phyloP scores from a whole-genome alignment of 2,329 filamentous ascomycete species.

The Fusarium nelsonii region DNA sequence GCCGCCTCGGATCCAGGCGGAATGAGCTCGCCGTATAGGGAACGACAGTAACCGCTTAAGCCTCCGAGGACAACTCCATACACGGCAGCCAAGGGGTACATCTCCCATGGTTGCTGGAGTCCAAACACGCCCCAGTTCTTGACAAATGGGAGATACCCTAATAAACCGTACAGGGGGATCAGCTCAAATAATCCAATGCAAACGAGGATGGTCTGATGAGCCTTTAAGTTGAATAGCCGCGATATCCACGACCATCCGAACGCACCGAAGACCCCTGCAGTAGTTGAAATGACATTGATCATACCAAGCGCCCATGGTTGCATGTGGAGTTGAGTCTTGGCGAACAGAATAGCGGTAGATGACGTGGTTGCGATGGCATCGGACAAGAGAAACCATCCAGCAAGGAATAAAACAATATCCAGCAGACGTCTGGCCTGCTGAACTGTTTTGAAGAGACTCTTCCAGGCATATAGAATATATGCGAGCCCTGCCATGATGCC shows the following conservation, averaged over 20 bases:
- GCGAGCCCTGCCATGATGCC: slow-evolving; percentile 66
- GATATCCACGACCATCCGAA: slow-evolving; percentile 90
- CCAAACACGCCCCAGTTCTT: slow-evolving; percentile 80
- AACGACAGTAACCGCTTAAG: slow-evolving; percentile 89
- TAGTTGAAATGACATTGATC: slow-evolving; percentile 92
- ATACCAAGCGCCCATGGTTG: slow-evolving; percentile 86
- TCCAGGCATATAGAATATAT: slow-evolving; percentile 89
- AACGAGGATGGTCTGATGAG: slow-evolving; percentile 90
- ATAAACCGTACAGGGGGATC: slow-evolving; percentile 90
- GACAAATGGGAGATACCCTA: slow-evolving; percentile 88
- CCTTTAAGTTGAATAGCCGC: slow-evolving; percentile 74
- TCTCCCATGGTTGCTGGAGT: slow-evolving; percentile 95
- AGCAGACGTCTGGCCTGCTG: slow-evolving; percentile 77
- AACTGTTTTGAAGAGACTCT: slow-evolving; percentile 83
- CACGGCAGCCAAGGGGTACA: slow-evolving; percentile 91
- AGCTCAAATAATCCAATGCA: slow-evolving; percentile 92
- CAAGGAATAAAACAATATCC: slow-evolving; percentile 83
- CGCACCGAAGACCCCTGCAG: slow-evolving; percentile 85
- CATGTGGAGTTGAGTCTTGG: slow-evolving; percentile 94
- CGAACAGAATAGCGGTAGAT: slow-evolving; percentile 94
- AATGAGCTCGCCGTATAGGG: slow-evolving; percentile 92
- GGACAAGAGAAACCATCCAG: slow-evolving; percentile 93
- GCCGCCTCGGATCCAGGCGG: slow-evolving; percentile 94
- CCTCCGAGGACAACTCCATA: slow-evolving; percentile 97
- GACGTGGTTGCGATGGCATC: slow-evolving; percentile 96